These are phyloP conservation scores for Eimeria maxima DNA, from an alignment of 169 alveolate genomes.

Conservation along the genomic window DNA sequence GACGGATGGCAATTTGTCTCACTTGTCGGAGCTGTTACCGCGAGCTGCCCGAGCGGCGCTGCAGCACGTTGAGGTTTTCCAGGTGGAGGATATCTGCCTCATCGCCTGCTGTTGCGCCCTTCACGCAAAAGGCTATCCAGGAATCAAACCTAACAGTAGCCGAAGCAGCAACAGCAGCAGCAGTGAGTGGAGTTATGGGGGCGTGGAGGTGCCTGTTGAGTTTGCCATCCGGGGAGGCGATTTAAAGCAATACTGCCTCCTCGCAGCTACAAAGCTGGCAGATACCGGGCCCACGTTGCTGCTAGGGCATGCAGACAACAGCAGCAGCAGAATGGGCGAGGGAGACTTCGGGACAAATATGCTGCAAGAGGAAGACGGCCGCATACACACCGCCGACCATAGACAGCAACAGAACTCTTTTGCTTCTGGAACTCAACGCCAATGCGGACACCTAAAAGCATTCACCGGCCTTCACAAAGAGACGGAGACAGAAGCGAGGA, in stretches of 20 bases:
- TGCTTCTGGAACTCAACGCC: no score
- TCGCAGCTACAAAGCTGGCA: background rate
- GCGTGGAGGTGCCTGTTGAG: background rate
- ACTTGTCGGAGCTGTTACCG: background rate
- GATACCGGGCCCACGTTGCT: background rate
- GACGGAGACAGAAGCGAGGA: no score
- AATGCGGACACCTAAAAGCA: no score
- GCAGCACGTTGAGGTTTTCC: background rate
- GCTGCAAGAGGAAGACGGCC: no score
- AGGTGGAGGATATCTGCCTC: background rate
- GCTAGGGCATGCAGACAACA: background rate
- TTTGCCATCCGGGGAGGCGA: background rate
- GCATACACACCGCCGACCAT: background rate
- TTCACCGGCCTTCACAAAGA: no score
- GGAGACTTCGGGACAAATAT: no score
- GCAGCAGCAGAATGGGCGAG: background rate
- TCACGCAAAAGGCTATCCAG: background rate
- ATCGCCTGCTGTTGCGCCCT: constrained; percentile 58
- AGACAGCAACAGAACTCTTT: background rate
- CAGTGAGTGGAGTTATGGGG: constrained; percentile 21
- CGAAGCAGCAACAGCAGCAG: constrained; percentile 27
- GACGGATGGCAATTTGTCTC: no score
- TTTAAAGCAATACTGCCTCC: background rate
- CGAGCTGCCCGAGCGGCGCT: background rate
- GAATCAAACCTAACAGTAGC: background rate